Evolutionary conservation across 2,329 filamentous ascomycete genomes (phyloP), one percentile per base, ranked within the genome.

Genomic region (Fusarium staphyleae): DNA sequence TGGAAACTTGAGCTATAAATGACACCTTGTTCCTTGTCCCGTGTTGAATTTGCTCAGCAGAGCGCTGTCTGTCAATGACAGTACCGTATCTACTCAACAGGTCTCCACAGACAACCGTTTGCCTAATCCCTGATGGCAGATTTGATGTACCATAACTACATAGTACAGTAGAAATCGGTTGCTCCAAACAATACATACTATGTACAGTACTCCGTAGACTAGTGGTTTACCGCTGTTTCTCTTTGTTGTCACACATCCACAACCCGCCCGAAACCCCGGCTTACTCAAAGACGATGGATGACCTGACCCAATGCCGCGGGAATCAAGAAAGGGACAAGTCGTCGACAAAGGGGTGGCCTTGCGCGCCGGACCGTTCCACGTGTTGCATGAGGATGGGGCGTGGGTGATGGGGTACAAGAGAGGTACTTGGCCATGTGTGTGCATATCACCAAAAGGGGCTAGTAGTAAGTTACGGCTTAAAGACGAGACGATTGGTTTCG

Each of bases 301-400:
- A 29, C 40, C 19, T 6, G 28, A 37, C 40, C 34, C 50, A 47
- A 41, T 30, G 50, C 11, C 29, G 24, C 29, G 36, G 49, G 16
- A 40, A 41, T 8, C 34, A 49, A 32, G 44, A 28, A 46, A 52
- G 24, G 36, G 49, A 28, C 29, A 57, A 62, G 58, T 35, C 35
- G 35, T 42, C 26, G 11, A 24, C 36, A 28, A 13, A 48, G 24
- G 42, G 13, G 43, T 16, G 36, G 35, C 48, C 45, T 52, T 37
- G 34, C 49, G 51, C 47, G 24, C 48, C 55, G 56, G 47, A 54
- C 60, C 54, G 56, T 53, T 62, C 54, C 55, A 65, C 56, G 56
- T 59, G 55, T 54, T 56, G 46, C 56, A 60, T 49, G 52, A 53
- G 43, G 35, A 48, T 57, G 48, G 40, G 22, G 44, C 11, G 19